These are phyloP conservation scores for Gonapodya sp. DNA, from an alignment of 192 early-diverging fungal species.

Conservation along the genomic window DNA sequence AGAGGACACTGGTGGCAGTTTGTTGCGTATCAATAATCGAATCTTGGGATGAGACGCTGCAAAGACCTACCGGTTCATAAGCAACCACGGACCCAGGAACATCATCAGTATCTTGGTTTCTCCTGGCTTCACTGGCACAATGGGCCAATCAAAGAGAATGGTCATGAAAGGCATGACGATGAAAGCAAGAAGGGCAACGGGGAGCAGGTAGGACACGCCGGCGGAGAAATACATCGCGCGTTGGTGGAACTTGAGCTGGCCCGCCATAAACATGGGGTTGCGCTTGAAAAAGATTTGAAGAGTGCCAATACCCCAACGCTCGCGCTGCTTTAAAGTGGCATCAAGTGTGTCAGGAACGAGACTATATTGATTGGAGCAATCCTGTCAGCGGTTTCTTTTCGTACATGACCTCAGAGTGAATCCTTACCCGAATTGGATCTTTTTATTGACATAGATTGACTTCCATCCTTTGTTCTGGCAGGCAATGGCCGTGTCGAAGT, in stretches of 20 bases:
- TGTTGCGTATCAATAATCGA: too few relatives aligned
- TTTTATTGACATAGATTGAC: not conserved
- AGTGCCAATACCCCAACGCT: slow-evolving; percentile 11
- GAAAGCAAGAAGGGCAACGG: not conserved
- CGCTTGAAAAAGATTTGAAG: slow-evolving; percentile 9
- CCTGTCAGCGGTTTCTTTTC: too few relatives aligned
- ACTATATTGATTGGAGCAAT: not conserved
- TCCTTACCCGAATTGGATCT: not conserved
- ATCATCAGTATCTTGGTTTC: not conserved
- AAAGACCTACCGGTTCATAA: not conserved
- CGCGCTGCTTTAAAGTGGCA: not conserved
- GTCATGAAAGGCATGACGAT: not conserved
- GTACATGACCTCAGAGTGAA: too few relatives aligned
- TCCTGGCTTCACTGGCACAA: not conserved
- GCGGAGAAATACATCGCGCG: slow-evolving; percentile 12
- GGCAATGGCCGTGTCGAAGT: slow-evolving; percentile 10
- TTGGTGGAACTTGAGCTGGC: slow-evolving; percentile 11
- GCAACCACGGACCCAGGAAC: slow-evolving; percentile 2
- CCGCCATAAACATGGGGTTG: slow-evolving; percentile 2
- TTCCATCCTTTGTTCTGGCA: slow-evolving; percentile 1
- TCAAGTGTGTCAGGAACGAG: not conserved
- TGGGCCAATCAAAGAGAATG: slow-evolving; percentile 6
- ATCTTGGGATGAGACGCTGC: too few relatives aligned
- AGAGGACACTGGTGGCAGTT: not conserved
- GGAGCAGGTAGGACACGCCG: slow-evolving; percentile 10